A percentile compares a stretch with the other conserved stretches of the same genome.
Evolutionary conservation across 441 rosid genomes (phyloP).

Genomic region (Adansonia grandidieri): DNA sequence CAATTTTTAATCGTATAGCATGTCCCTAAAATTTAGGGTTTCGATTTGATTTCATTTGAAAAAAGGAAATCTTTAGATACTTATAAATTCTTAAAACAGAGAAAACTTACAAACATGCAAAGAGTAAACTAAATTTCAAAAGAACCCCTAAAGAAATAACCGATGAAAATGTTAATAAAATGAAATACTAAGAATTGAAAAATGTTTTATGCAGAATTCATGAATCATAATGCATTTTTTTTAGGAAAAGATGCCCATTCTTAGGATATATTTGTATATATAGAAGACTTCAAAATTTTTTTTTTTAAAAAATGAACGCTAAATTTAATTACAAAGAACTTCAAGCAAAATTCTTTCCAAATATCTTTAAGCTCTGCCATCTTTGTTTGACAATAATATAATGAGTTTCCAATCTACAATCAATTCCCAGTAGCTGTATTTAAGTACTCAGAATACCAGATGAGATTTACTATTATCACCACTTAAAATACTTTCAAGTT

Average conservation of each 20-base stretch:
- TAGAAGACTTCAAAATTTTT: not conserved
- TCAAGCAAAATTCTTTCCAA: constrained; percentile 14
- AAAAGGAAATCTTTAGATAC: not conserved
- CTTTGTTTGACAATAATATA: not conserved
- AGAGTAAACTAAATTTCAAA: not conserved
- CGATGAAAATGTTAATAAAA: constrained; percentile 5
- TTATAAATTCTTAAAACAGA: not conserved
- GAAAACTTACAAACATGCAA: constrained; percentile 2
- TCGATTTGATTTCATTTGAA: not conserved
- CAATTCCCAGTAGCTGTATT: not conserved
- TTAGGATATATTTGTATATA: not conserved
- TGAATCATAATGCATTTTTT: not conserved
- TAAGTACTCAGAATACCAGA: not conserved
- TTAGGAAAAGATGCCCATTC: not conserved
- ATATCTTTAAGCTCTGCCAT: not conserved
- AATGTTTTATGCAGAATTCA: not conserved
- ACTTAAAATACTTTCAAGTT: constrained; percentile 14
- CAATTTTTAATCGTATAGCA: not conserved
- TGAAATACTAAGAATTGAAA: constrained; percentile 5
- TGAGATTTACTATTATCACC: not conserved
- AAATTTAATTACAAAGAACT: not conserved
- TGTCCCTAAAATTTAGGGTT: not conserved
- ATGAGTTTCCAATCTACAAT: constrained; percentile 8
- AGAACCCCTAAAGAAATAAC: not conserved
- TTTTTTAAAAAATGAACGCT: not conserved